These are phyloP conservation scores for Chionographis japonica DNA, from an alignment of 106 monocot species.

Conservation along the genomic window DNA sequence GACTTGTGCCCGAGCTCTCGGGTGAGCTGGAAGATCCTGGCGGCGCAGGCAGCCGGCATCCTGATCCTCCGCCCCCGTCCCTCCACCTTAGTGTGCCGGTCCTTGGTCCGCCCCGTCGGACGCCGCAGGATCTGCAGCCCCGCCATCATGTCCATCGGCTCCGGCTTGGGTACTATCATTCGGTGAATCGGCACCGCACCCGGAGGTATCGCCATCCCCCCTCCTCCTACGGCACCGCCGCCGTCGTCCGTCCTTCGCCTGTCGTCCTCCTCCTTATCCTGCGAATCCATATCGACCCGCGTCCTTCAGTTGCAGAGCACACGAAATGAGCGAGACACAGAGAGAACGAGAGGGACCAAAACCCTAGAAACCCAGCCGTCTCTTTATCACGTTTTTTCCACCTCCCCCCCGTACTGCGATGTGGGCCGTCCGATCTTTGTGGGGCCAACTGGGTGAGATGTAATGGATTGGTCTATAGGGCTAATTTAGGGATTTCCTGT, in stretches of 20 bases:
- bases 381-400: not conserved
- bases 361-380: not conserved
- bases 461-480: too few relatives aligned
- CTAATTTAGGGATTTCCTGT: too few relatives aligned
- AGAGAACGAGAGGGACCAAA: not conserved
- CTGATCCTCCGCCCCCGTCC: constrained; percentile 3
- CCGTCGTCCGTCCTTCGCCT: not conserved
- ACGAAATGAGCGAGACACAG: not conserved
- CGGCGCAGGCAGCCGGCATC: constrained; percentile 4
- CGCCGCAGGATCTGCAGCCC: constrained; percentile 6
- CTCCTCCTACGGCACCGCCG: not conserved
- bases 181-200: not conserved
- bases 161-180: constrained; percentile 6
- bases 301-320: not conserved
- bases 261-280: constrained; percentile 1
- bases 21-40: constrained; percentile 7
- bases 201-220: not conserved
- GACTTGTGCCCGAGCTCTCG: constrained; percentile 8
- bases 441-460: not conserved
- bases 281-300: not conserved
- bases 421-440: not conserved
- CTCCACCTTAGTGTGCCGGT: constrained; percentile 12
- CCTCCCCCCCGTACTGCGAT: too few relatives aligned
- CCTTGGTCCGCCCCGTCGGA: constrained; percentile 4
- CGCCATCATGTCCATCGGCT: constrained; percentile 6